phyloP scores from a whole-genome alignment of 2,329 filamentous ascomycete genomes.

The Didymella segeticola region DNA sequence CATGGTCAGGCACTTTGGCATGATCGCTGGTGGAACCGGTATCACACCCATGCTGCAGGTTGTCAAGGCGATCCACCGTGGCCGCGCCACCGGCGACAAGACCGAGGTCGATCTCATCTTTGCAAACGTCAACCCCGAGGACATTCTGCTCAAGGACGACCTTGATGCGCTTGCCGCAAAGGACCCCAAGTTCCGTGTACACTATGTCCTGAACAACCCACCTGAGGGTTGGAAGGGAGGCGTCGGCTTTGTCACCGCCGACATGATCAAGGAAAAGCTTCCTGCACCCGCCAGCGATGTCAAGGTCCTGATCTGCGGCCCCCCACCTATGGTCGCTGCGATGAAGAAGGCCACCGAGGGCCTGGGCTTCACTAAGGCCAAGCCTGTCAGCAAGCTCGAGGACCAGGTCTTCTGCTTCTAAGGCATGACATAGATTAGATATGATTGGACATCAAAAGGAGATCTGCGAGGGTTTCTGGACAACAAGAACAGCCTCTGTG shows the following conservation, averaged over 20 bases:
- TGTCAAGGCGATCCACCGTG: conserved; percentile 85
- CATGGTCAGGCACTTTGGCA: conserved; percentile 95
- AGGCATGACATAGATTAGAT: too few species aligned
- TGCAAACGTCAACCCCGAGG: conserved; percentile 90
- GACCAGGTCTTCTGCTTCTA: conserved; percentile 99
- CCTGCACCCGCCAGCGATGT: conserved; percentile 84
- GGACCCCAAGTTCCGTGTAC: conserved; percentile 82
- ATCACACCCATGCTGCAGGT: conserved; percentile 99
- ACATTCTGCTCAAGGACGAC: conserved; percentile 93
- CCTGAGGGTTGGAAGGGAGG: conserved; percentile 90
- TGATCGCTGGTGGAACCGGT: conserved; percentile 96
- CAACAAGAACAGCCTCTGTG: not conserved
- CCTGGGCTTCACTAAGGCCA: conserved; percentile 89
- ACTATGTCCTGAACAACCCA: conserved; percentile 97
- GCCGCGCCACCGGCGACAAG: conserved; percentile 74
- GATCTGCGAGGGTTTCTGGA: not conserved
- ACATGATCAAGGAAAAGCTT: conserved; percentile 91
- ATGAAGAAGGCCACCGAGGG: conserved; percentile 95
- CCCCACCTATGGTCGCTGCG: conserved; percentile 93
- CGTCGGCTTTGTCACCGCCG: conserved; percentile 91
- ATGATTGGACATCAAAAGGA: not conserved
- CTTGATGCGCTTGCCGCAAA: conserved; percentile 78
- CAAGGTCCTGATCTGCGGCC: conserved; percentile 94
- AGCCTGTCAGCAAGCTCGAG: conserved; percentile 94
- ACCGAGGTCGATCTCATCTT: conserved; percentile 92